A percentile compares a stretch with the other conserved stretches of the same genome.
These are phyloP conservation scores for Suillus bovinus DNA, from an alignment of 768 basidiomycete species.

Conservation along the genomic window DNA sequence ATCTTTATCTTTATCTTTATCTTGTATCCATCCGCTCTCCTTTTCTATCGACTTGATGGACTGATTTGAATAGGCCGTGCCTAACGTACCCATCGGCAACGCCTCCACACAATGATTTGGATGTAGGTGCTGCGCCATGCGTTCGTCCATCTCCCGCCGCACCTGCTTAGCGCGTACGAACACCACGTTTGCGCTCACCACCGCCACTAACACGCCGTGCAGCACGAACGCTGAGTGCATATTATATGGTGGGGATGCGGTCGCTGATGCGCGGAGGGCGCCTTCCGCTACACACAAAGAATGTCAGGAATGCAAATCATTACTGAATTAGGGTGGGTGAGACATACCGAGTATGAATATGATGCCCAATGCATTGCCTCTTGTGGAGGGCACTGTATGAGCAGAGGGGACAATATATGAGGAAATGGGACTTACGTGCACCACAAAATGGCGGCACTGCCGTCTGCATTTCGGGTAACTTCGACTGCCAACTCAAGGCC, in stretches of 20 bases:
- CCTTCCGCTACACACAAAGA: slow-evolving; percentile 48
- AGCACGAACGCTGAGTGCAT: slow-evolving; percentile 72
- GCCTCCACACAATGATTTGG: background rate
- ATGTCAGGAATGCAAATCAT: slow-evolving; percentile 3
- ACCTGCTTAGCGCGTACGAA: slow-evolving; percentile 60
- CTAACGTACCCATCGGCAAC: background rate
- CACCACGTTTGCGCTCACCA: slow-evolving; percentile 42
- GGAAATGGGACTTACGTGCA: slow-evolving; percentile 49
- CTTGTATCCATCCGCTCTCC: slow-evolving; percentile 33
- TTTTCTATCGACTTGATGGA: background rate
- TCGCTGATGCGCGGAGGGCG: slow-evolving; percentile 61
- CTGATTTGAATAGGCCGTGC: background rate
- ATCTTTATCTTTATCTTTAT: slow-evolving; percentile 41
- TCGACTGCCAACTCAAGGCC: slow-evolving; percentile 79
- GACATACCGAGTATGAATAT: slow-evolving; percentile 61
- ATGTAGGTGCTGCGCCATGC: slow-evolving; percentile 34
- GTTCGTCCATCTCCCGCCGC: slow-evolving; percentile 62
- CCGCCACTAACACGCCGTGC: slow-evolving; percentile 52
- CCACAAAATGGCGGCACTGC: slow-evolving; percentile 77
- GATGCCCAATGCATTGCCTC: slow-evolving; percentile 66
- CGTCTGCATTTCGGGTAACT: slow-evolving; percentile 76
- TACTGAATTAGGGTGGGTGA: background rate
- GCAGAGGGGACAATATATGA: background rate
- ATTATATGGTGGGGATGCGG: slow-evolving; percentile 69
- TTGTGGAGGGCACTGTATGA: slow-evolving; percentile 23